Evolutionary conservation across 139 green algal genomes (phyloP), one percentile per base, ranked within the genome.

Genomic region (Gonium pectorale): DNA sequence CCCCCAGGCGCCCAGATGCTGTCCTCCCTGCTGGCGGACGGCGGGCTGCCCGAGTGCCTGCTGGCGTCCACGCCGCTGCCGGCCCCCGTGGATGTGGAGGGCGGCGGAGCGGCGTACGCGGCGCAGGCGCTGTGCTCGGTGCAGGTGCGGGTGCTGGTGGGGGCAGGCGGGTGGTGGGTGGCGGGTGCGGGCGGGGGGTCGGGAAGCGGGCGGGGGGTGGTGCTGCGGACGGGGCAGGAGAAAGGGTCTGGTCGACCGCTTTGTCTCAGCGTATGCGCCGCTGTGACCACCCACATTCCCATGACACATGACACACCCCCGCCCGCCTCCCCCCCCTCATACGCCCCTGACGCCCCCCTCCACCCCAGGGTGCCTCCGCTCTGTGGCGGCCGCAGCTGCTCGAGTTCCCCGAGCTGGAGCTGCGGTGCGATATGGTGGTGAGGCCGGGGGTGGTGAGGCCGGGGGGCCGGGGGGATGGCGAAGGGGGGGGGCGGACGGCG

Each of bases 41-140:
- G 88, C 85, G 67, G 80, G 27, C 73, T 93, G 38, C 90, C 90
- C 13, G 90, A 93, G 59, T 86, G 69, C 31, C 86, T 93, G 29
- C 89, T 91, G 44, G 27, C 31, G 49, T 73, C 81, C 3, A 74
- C 24, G 21, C 59, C 85, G 19, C 79, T 87, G 43, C 82, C 86
- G 26, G 84, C 87, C 52, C 67, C 66, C 33, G 66, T 44, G 1
- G 71, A 54, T 86, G 52, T 72, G 83, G 40, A 49, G 40, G 75
- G 41, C 0, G 78, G 44, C n/a, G n/a, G n/a, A n/a, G n/a, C n/a
- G 24, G 64, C 31, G 21, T 93, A 89, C 84, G 80, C 64, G 29
- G 56, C 90, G 52, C 90, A 93, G 59, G 54, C 86, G n/a, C 79
- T 90, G 31, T 68, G 75, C 41, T 86, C 71, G 22, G 49, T 92